Evolutionary conservation across 2,329 filamentous ascomycete genomes (phyloP).

Genomic region (Xylaria sp.): DNA sequence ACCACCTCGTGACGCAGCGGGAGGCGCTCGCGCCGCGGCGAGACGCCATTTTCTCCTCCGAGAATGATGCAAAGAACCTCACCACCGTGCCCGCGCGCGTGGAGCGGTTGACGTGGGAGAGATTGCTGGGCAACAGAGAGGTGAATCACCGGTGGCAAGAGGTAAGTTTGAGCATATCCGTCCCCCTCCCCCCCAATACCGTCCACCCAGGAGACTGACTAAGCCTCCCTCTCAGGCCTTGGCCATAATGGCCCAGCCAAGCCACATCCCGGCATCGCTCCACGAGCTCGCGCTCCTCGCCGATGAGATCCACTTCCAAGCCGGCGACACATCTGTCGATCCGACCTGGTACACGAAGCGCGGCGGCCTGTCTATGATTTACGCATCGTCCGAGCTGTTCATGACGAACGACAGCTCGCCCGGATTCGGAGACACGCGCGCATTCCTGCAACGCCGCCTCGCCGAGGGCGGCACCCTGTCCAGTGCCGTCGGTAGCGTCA

Average conservation of each 20-base stretch:
- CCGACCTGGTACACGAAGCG: slow-evolving; percentile 84
- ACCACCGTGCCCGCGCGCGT: slow-evolving; percentile 65
- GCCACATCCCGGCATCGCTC: slow-evolving; percentile 79
- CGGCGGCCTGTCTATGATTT: slow-evolving; percentile 65
- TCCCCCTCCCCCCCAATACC: background rate
- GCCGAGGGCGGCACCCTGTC: slow-evolving; percentile 74
- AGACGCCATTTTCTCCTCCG: slow-evolving; percentile 52
- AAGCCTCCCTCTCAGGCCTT: slow-evolving; percentile 73
- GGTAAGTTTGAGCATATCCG: slow-evolving; percentile 72
- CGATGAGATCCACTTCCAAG: slow-evolving; percentile 93
- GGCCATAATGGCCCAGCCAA: slow-evolving; percentile 87
- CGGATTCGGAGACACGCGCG: slow-evolving; percentile 79
- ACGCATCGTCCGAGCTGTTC: slow-evolving; percentile 84
- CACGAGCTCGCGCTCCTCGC: slow-evolving; percentile 82
- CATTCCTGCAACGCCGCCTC: slow-evolving; percentile 81
- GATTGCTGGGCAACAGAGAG: slow-evolving; percentile 78
- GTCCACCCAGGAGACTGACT: background rate
- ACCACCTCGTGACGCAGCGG: slow-evolving; percentile 77
- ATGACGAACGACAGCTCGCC: slow-evolving; percentile 89
- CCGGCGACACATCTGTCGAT: slow-evolving; percentile 85
- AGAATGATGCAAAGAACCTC: slow-evolving; percentile 44
- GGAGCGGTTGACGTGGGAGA: slow-evolving; percentile 77
- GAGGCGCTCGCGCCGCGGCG: slow-evolving; percentile 63
- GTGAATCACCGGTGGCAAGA: slow-evolving; percentile 87
- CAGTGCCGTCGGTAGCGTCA: slow-evolving; percentile 69